Percentiles rank a stretch among this genome's conserved stretches.
Evolutionary conservation across 305 asterid species (phyloP).

Genomic region (Fraxinus platypoda): DNA sequence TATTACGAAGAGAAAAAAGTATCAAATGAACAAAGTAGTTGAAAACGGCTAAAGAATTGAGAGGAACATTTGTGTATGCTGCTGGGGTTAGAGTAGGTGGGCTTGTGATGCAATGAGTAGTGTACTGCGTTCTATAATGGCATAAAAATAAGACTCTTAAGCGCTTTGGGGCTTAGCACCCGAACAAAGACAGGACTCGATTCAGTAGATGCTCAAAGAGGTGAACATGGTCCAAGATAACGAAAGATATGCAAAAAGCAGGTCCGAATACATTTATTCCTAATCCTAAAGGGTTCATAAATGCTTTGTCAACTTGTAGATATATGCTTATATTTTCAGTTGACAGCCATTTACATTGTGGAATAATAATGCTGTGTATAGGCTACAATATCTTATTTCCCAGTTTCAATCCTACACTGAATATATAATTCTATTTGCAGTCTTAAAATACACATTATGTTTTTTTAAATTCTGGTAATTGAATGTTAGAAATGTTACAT

Average conservation of each 20-base stretch:
- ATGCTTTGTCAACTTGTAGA: neutral
- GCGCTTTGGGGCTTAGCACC: neutral
- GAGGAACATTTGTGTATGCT: neutral
- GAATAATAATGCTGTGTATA: neutral
- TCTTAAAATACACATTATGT: conserved; percentile 15
- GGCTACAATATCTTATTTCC: conserved; percentile 16
- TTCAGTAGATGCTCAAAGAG: neutral
- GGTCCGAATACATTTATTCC: neutral
- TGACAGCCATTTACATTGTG: conserved; percentile 11
- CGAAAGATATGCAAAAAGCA: neutral
- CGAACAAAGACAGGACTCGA: neutral
- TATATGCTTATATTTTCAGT: neutral
- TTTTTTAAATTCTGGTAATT: conserved; percentile 30
- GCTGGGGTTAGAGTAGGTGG: neutral
- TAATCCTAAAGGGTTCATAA: neutral
- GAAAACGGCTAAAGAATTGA: neutral
- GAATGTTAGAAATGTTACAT: conserved; percentile 44
- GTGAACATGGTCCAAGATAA: no score
- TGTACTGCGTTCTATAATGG: neutral
- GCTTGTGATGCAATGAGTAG: neutral
- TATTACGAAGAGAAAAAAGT: neutral
- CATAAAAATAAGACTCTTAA: neutral
- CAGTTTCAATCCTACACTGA: conserved; percentile 33
- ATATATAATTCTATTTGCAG: conserved; percentile 20
- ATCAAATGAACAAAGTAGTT: neutral